Percentiles rank a stretch among this genome's conserved stretches.
Evolutionary conservation across 2,329 filamentous ascomycete genomes (phyloP).

Genomic region (Colletotrichum acutatum): DNA sequence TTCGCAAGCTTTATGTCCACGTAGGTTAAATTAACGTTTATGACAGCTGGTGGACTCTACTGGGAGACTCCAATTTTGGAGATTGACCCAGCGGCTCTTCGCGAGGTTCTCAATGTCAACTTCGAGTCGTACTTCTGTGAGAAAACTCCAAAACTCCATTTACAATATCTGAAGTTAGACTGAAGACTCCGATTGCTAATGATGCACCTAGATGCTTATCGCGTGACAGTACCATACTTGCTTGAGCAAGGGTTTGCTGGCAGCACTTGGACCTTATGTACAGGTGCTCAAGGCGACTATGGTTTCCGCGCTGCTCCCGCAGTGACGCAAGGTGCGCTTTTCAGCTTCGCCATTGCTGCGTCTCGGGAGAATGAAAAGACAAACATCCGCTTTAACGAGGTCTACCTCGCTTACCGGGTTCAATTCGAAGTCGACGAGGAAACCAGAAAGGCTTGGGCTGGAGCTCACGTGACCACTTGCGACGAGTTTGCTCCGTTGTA

Average conservation of each 20-base stretch:
- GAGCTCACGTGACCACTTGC: background rate
- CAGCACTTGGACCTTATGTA: slow-evolving; percentile 48
- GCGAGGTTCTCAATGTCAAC: slow-evolving; percentile 37
- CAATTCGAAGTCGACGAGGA: slow-evolving; percentile 38
- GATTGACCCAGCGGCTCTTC: slow-evolving; percentile 38
- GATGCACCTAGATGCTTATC: slow-evolving; percentile 43
- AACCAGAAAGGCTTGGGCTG: background rate
- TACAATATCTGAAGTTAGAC: too few species aligned
- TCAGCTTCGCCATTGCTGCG: slow-evolving; percentile 45
- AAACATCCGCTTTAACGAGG: slow-evolving; percentile 52
- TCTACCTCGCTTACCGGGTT: slow-evolving; percentile 47
- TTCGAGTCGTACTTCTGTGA: slow-evolving; percentile 47
- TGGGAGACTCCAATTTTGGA: slow-evolving; percentile 38
- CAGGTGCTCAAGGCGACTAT: slow-evolving; percentile 43
- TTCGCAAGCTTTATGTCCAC: too few species aligned
- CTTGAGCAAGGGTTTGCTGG: slow-evolving; percentile 37
- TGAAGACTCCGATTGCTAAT: too few species aligned
- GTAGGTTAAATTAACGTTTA: background rate
- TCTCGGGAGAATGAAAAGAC: slow-evolving; percentile 42
- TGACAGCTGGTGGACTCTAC: slow-evolving; percentile 43
- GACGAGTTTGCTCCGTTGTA: background rate
- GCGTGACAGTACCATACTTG: slow-evolving; percentile 45
- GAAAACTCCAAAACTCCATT: background rate
- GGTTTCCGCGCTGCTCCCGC: slow-evolving; percentile 39
- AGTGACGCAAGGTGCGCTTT: slow-evolving; percentile 50